Conservation (phyloP, 257 asterid genomes). For the Forsythia suspensa region DNA sequence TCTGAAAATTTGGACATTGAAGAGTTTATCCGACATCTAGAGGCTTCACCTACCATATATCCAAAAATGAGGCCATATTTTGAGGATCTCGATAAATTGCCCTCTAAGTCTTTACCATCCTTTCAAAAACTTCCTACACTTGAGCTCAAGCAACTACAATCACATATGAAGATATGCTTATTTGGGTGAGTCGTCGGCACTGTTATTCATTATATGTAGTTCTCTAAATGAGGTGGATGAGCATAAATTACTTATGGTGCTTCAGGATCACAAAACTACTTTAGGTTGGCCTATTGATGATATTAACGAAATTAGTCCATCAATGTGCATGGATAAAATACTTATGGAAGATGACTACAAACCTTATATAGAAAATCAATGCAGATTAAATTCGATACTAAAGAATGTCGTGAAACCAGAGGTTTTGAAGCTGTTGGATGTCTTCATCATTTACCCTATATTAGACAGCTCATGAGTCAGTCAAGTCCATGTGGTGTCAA, state of each 20-base stretch:
- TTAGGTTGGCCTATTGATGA: neutral
- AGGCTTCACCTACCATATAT: too few species aligned
- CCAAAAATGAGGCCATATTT: too few species aligned
- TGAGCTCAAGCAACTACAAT: too few species aligned
- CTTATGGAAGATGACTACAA: neutral
- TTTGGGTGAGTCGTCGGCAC: too few species aligned
- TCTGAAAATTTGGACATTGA: too few species aligned
- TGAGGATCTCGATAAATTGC: too few species aligned
- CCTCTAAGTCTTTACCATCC: too few species aligned
- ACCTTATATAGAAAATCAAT: neutral
- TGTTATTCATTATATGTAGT: neutral
- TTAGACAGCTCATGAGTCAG: neutral
- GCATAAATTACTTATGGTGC: neutral
- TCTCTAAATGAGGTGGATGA: neutral
- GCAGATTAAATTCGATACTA: neutral
- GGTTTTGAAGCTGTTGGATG: neutral
- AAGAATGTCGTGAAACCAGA: neutral
- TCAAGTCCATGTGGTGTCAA: neutral
- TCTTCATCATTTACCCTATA: neutral
- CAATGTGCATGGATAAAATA: neutral
- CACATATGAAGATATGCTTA: too few species aligned
- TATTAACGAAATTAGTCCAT: neutral
- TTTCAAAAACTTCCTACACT: too few species aligned
- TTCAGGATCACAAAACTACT: neutral
- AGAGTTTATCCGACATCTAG: too few species aligned